Evolutionary conservation across 371 early-diverging fungal genomes (phyloP), one percentile per base, ranked within the genome.

Genomic region (Chytridiales sp.): DNA sequence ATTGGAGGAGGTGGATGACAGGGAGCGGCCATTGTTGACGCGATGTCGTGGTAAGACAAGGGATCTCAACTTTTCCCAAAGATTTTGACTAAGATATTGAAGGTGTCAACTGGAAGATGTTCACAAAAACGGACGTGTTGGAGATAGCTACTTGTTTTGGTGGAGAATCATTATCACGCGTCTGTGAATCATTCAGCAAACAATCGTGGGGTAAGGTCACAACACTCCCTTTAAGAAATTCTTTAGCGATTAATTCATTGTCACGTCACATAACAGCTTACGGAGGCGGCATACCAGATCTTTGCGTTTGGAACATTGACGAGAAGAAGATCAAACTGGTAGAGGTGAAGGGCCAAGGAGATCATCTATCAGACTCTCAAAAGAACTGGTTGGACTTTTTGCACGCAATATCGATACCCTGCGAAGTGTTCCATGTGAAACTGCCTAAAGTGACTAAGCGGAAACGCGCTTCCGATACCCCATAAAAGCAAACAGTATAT

Each of bases 281-380:
- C 46, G 30, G 39, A 9, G 70, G 72, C n/a, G 75, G 75, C 6
- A 63, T 75, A 13, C 75, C 75, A 17, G 75, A 75, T 56, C 61
- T 75, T 35, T 75, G 75, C 52, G 48, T 69, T 0, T 75, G 72
- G 72, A 65, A 69, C 15, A 8, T 4, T 29, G 26, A 11, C n/a
- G 11, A n/a, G 47, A 34, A 41, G 32, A 47, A 67, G 46, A 58
- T 75, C 42, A 69, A 48, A 42, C 56, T 75, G 5, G 67, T 75
- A 1, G 75, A 75, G 57, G 75, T 75, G 6, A 75, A 75, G 51
- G 68, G 70, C 31, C 57, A 68, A 47, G 67, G 68, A 3, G 74
- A 74, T 42, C 47, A 51, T 11, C 39, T 74, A 40, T 66, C 70
- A 2, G 51, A 63, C 9, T 38, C 52, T 34, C 74, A 70, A 32